These are phyloP conservation scores for Aquilaria agallochum DNA, from an alignment of 441 rosid species.

Conservation along the genomic window DNA sequence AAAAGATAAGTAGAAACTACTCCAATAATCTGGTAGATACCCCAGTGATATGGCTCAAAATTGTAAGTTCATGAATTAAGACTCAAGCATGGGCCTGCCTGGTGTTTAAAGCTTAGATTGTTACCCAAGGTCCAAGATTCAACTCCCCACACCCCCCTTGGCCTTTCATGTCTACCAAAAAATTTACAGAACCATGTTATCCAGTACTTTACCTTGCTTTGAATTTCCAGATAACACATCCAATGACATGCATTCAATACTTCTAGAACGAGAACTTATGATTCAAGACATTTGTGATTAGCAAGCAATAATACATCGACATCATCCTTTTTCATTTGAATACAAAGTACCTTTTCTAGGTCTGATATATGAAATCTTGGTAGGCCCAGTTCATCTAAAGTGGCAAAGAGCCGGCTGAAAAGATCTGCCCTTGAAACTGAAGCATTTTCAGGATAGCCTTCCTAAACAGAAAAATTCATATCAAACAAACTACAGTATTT, in stretches of 20 bases:
- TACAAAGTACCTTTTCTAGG: conserved; percentile 50
- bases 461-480: conserved; percentile 26
- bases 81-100: no score
- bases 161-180: no score
- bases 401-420: conserved; percentile 33
- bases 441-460: conserved; percentile 23
- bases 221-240: not conserved
- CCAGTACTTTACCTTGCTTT: not conserved
- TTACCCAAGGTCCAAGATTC: no score
- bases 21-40: no score
- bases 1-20: not conserved
- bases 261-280: not conserved
- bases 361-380: conserved; percentile 42
- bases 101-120: no score
- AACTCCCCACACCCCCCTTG: no score
- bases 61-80: no score
- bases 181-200: no score
- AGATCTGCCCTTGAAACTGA: conserved; percentile 29
- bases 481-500: not conserved
- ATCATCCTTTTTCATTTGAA: not conserved
- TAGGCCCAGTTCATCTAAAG: conserved; percentile 43
- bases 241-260: conserved; percentile 2
- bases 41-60: no score
- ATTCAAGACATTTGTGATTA: conserved; percentile 7
- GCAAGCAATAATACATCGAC: conserved; percentile 1